Evolutionary conservation across 345 rosid genomes (phyloP), one percentile per base, ranked within the genome.

Genomic region (Erysimum cheiranthoides): DNA sequence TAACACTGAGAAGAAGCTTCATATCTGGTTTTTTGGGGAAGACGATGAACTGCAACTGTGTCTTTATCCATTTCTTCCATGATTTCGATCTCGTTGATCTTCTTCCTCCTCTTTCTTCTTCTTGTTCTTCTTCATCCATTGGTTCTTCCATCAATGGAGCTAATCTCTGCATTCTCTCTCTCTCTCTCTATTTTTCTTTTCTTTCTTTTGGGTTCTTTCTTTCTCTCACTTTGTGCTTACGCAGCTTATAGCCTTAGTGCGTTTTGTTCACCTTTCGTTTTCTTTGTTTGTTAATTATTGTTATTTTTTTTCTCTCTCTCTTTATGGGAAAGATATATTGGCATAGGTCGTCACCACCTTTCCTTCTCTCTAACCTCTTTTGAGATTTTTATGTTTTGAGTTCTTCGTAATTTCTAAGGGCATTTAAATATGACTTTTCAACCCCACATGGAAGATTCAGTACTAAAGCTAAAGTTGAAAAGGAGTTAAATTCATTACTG

Each of bases 111-210:
- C 36, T 70, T 17, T 45, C 71, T 12, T 69, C 39, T 52, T 63
- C 80, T 76, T 62, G 34, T 35, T 63, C 82, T 65, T 74, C 90
- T 57, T 85, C 86, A 80, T 80, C 84, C 27, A 75, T 73, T 76
- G 95, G 95, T 52, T 92, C 97, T 74, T 92, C 97, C 39, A 89
- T 85, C 40, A 92, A 75, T 38, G 96, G 90, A n/a, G 97, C 90
- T 39, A 92, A 89, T 49, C 97, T 88, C 60, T 79, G 86, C 90
- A 85, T 91, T 43, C 12, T 60, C 45, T 63, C 17, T 52, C 32
- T 52, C 6, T 42, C 16, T 38, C 35, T 30, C 52, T 31, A 16
- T 52, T 3, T 27, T 73, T 30, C 21, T 2, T 32, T 8, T 30
- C 5, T 34, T 34, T 5, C 14, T 21, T 54, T 36, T 8, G 42